phyloP scores from a whole-genome alignment of 2,329 filamentous ascomycete genomes.

The Fusarium illudens region DNA sequence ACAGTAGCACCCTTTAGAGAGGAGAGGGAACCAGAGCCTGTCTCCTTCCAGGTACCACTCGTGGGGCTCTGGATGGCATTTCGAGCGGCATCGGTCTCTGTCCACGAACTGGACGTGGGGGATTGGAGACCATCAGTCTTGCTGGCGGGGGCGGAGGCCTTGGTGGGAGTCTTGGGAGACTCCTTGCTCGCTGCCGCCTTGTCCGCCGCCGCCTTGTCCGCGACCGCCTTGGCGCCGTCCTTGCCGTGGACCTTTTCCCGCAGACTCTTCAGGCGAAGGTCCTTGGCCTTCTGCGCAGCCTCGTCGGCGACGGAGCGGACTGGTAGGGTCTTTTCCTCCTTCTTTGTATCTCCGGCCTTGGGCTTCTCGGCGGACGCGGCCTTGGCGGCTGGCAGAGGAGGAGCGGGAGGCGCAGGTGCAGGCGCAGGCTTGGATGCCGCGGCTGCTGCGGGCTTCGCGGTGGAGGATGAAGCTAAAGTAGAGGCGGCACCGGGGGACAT shows the following conservation, averaged over 20 bases:
- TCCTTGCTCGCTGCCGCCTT: not conserved
- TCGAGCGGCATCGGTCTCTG: conserved; percentile 36
- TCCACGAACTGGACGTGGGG: conserved; percentile 56
- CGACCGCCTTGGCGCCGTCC: conserved; percentile 33
- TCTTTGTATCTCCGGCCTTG: conserved; percentile 32
- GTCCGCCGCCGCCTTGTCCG: not conserved
- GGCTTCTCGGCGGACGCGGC: conserved; percentile 15
- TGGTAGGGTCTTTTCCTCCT: conserved; percentile 50
- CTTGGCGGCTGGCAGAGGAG: conserved; percentile 40
- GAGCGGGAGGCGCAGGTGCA: conserved; percentile 36
- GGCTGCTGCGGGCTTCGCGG: conserved; percentile 38
- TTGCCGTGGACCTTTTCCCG: conserved; percentile 65
- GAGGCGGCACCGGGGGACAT: conserved; percentile 41
- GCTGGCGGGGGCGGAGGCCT: conserved; percentile 12
- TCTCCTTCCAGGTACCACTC: conserved; percentile 53
- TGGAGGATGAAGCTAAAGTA: conserved; percentile 16
- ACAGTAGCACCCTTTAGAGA: conserved; percentile 45
- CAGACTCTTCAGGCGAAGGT: conserved; percentile 62
- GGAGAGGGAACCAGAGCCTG: conserved; percentile 8
- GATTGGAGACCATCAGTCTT: conserved; percentile 52
- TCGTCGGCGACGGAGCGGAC: conserved; percentile 69
- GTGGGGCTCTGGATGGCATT: conserved; percentile 55
- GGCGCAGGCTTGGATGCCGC: conserved; percentile 30
- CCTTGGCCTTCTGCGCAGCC: conserved; percentile 70
- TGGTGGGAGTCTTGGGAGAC: conserved; percentile 8